phyloP scores from a whole-genome alignment of 257 asterid species.

The Rhazya stricta region DNA sequence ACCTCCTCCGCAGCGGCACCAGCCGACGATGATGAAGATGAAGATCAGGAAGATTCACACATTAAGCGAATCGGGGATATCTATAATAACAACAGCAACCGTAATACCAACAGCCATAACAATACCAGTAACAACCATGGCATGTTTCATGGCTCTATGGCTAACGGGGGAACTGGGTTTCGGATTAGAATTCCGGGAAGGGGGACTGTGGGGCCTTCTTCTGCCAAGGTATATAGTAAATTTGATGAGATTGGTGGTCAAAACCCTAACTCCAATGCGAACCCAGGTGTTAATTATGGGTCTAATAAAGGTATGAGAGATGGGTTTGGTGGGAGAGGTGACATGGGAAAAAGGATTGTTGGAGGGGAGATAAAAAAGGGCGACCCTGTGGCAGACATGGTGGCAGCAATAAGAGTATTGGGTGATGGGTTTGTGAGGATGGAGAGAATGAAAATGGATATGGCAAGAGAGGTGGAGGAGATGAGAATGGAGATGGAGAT shows the following conservation, averaged over 20 bases:
- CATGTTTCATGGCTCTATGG: constrained; percentile 28
- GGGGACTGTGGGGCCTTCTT: constrained; percentile 28
- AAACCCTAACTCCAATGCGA: constrained; percentile 29
- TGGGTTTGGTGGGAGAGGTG: constrained; percentile 33
- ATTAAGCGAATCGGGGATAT: constrained; percentile 50
- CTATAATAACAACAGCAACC: constrained; percentile 27
- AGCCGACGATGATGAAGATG: constrained; percentile 39
- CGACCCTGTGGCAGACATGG: constrained; percentile 51
- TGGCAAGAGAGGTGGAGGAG: constrained; percentile 72
- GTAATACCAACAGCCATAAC: constrained; percentile 17
- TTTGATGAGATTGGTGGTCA: constrained; percentile 38
- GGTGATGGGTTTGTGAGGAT: constrained; percentile 87
- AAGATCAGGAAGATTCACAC: constrained; percentile 33
- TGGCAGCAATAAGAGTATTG: constrained; percentile 53
- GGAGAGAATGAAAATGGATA: constrained; percentile 95
- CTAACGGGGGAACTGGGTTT: constrained; percentile 54
- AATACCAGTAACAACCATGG: constrained; percentile 24
- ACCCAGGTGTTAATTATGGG: constrained; percentile 48
- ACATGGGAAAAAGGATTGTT: constrained; percentile 32
- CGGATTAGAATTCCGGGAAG: constrained; percentile 78
- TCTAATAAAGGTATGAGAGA: constrained; percentile 38
- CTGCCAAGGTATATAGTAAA: constrained; percentile 32
- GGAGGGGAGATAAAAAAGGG: constrained; percentile 34
- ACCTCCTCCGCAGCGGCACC: constrained; percentile 48
- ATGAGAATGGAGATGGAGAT: constrained; percentile 96